Conservation (phyloP, 1,284 basidiomycete species). For the Lentinula novae-zelandiae region DNA sequence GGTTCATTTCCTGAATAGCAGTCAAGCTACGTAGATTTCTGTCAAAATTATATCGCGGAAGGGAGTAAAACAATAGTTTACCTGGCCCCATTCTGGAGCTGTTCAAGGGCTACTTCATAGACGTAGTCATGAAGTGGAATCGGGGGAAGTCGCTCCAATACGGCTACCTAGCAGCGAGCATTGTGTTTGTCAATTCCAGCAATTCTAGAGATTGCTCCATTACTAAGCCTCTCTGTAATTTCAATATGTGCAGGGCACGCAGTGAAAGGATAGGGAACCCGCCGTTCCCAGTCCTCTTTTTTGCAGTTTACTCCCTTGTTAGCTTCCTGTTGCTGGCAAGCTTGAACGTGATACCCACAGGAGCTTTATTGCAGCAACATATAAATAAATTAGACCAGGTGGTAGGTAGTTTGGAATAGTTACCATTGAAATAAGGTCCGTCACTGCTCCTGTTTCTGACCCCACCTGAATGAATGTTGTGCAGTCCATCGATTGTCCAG, state of each 20-base stretch:
- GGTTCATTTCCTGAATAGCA: not conserved
- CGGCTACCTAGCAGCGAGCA: constrained; percentile 18
- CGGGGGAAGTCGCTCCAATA: not conserved
- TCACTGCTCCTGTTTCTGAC: too few relatives aligned
- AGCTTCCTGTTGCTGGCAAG: too few relatives aligned
- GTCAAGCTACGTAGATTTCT: not conserved
- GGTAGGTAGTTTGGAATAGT: too few relatives aligned
- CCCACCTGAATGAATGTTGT: too few relatives aligned
- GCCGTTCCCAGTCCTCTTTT: too few relatives aligned
- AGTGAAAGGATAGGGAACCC: constrained; percentile 22
- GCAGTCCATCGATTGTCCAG: too few relatives aligned
- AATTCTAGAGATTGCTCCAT: constrained; percentile 17
- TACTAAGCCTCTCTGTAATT: constrained; percentile 18
- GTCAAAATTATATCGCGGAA: not conserved
- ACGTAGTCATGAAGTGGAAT: constrained; percentile 28
- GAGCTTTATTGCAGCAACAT: too few relatives aligned
- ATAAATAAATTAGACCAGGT: too few relatives aligned
- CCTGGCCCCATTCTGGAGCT: constrained; percentile 23
- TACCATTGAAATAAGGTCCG: too few relatives aligned
- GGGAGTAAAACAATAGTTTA: not conserved
- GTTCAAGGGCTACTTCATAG: constrained; percentile 23
- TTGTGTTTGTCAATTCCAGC: constrained; percentile 24
- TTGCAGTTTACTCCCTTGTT: too few relatives aligned
- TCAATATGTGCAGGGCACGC: constrained; percentile 32
- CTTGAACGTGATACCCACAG: too few relatives aligned